A percentile compares a stretch with the other conserved stretches of the same genome.
Conservation (phyloP, 2,329 filamentous ascomycete genomes). For the Pestalotiopsis sp. region DNA sequence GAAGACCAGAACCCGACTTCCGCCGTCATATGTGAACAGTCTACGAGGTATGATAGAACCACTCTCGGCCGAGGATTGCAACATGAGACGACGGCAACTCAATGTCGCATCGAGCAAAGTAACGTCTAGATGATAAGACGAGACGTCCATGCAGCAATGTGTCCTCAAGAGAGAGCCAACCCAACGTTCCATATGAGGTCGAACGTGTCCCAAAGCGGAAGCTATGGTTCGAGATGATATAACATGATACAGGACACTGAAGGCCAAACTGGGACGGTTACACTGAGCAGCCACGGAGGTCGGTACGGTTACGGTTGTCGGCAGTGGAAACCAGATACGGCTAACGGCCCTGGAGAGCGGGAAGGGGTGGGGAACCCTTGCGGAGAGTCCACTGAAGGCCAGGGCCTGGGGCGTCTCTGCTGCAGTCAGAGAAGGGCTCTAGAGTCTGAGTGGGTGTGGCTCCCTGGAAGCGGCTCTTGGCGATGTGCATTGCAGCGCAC, state of each 20-base stretch:
- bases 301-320: constrained; percentile 15
- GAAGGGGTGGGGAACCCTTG: not conserved
- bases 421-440: not conserved
- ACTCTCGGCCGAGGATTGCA: not conserved
- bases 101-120: not conserved
- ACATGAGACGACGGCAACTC: not conserved
- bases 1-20: not conserved
- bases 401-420: not conserved
- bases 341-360: not conserved
- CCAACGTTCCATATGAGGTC: constrained; percentile 12
- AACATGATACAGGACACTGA: not conserved
- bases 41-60: not conserved
- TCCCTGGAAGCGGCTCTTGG: constrained; percentile 6
- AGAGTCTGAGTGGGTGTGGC: not conserved
- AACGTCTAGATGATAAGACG: not conserved
- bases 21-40: not conserved
- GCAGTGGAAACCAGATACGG: constrained; percentile 4
- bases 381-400: not conserved
- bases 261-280: not conserved
- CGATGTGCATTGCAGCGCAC: not conserved
- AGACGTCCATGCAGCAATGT: not conserved
- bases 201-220: not conserved
- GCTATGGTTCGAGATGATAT: constrained; percentile 5
- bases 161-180: not conserved
- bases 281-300: not conserved